Evolutionary conservation across 1,284 basidiomycete species (phyloP), one percentile per base, ranked within the genome.

Genomic region (Filobasidium uniguttulatum): DNA sequence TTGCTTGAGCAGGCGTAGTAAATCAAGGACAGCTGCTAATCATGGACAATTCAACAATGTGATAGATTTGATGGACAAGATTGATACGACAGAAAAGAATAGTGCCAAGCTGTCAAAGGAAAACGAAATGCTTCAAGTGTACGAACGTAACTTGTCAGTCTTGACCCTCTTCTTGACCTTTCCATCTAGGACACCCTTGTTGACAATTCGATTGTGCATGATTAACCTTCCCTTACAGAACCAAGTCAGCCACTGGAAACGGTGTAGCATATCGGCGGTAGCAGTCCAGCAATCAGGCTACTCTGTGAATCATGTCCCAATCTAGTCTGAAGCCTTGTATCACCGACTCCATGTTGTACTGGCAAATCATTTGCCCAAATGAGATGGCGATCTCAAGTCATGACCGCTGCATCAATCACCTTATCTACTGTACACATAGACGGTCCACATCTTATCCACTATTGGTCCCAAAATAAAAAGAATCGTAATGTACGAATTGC

Each of bases 81-180:
- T 50, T 22, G 28, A 41, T 9, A n/a, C 20, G 12, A 44, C 33
- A 15, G 41, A 44, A 29, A 40, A 33, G 29, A 35, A 20, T 4
- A 50, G 31, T 12, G 33, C 44, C 6, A 50, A 50, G 34, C 49
- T 50, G 7, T n/a, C 20, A 14, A 45, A 30, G 14, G 49, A 50
- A 35, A 50, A 45, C 23, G 49, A 50, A 17, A 50, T 50, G 49
- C 41, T 50, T 17, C 28, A 45, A 10, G 14, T 36, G 8, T 50
- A 50, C 41, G 35, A 44, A 15, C 23, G 45, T 17, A 50, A 50
- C 35, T 26, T 50, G 49, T 50, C 23, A 36, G 49, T 31, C 30
- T 28, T 25, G 6, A 19, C 28, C 12, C 31, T n/a, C 31, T 10
- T 33, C 31, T 10, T 33, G 31, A 33, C 31, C 31, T 10, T 33